Conservation (phyloP, 2,329 filamentous ascomycete species). For the Pseudogymnoascus sp. region DNA sequence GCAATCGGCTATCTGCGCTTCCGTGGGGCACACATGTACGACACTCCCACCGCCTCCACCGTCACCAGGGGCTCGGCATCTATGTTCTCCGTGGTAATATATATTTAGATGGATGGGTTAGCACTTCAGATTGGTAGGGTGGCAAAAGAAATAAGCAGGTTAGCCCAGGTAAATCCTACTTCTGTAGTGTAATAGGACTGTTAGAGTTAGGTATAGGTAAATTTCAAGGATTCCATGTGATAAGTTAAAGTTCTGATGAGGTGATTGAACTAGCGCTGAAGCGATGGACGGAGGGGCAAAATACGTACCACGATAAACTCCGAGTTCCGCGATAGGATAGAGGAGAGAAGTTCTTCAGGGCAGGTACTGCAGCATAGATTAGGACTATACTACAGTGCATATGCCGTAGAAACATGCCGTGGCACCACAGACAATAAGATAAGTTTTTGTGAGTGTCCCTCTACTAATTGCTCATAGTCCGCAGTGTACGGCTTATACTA, state of each 20-base stretch:
- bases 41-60: background rate
- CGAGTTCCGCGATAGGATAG: slow-evolving; percentile 3
- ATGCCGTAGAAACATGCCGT: background rate
- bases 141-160: background rate
- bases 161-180: background rate
- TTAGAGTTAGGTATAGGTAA: background rate
- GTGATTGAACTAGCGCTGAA: background rate
- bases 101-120: background rate
- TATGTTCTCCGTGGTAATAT: slow-evolving; percentile 1
- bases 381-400: too few relatives aligned
- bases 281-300: slow-evolving; percentile 1
- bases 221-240: slow-evolving; percentile 1
- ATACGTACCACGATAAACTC: background rate
- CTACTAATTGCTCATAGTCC: background rate
- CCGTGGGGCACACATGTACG: background rate
- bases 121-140: background rate
- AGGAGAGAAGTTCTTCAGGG: background rate
- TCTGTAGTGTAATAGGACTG: background rate
- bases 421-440: background rate
- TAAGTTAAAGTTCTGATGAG: slow-evolving; percentile 2
- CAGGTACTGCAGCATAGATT: too few relatives aligned
- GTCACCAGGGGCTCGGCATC: background rate
- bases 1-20: background rate
- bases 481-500: background rate
- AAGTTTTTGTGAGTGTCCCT: background rate